phyloP scores from a whole-genome alignment of 352 stramenopile species.

The Phytopythium boreale region DNA sequence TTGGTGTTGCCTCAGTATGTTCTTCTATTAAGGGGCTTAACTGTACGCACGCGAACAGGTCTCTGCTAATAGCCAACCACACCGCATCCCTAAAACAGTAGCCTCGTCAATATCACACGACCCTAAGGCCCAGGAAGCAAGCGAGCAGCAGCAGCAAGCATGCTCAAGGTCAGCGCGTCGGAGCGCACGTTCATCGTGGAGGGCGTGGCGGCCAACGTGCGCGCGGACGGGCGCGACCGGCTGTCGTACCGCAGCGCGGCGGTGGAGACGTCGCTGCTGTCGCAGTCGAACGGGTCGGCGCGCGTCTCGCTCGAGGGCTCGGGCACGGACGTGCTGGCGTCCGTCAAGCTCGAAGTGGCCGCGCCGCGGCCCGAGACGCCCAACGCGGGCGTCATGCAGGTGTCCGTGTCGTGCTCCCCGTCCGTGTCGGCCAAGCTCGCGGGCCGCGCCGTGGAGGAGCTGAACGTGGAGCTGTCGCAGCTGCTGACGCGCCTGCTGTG shows the following conservation, averaged over 20 bases:
- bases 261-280: slow-evolving; percentile 67
- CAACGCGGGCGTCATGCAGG: slow-evolving; percentile 45
- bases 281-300: slow-evolving; percentile 77
- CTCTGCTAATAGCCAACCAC: neutral
- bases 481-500: slow-evolving; percentile 68
- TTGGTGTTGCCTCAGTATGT: neutral
- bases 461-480: slow-evolving; percentile 79
- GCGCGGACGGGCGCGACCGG: slow-evolving; percentile 60
- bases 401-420: slow-evolving; percentile 59
- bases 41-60: neutral
- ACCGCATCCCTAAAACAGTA: too few species aligned
- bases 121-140: too few species aligned
- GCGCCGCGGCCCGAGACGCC: slow-evolving; percentile 41
- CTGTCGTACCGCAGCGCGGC: slow-evolving; percentile 59
- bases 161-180: slow-evolving; percentile 76
- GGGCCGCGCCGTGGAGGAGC: slow-evolving; percentile 63
- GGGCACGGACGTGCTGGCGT: slow-evolving; percentile 73
- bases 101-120: too few species aligned
- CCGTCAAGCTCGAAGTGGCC: slow-evolving; percentile 75
- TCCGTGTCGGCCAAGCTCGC: slow-evolving; percentile 74
- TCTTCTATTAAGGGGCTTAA: neutral
- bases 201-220: slow-evolving; percentile 67
- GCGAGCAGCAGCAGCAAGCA: slow-evolving; percentile 9
- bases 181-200: slow-evolving; percentile 74
- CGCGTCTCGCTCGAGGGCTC: slow-evolving; percentile 60